Evolutionary conservation across 257 asterid genomes (phyloP).

Genomic region (Ilex asprella): DNA sequence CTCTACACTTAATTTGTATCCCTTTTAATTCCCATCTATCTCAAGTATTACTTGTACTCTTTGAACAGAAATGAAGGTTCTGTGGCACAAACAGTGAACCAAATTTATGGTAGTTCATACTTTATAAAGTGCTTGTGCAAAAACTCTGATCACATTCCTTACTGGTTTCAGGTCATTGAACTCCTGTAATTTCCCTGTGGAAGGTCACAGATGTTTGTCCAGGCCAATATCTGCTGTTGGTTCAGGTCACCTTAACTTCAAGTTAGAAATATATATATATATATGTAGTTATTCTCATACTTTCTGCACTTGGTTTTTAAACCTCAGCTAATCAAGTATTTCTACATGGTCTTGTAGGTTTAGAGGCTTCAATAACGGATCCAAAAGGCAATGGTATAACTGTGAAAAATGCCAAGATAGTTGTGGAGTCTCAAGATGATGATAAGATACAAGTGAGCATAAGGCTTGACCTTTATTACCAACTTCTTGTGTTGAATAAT

Average conservation of each 20-base stretch:
- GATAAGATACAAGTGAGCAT: conserved; percentile 58
- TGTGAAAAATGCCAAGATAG: conserved; percentile 42
- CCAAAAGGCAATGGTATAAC: conserved; percentile 25
- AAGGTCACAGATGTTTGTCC: conserved; percentile 15
- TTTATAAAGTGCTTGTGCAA: conserved; percentile 9
- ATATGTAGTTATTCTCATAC: background rate
- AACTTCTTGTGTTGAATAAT: background rate
- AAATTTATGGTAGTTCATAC: conserved; percentile 3
- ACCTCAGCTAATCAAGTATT: background rate
- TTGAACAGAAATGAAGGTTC: too few species aligned
- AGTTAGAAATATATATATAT: conserved; percentile 5
- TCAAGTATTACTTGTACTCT: too few species aligned
- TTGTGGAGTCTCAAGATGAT: conserved; percentile 49
- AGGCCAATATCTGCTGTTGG: conserved; percentile 43
- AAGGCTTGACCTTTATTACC: conserved; percentile 8
- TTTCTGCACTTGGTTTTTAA: background rate
- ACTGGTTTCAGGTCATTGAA: conserved; percentile 27
- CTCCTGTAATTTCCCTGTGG: conserved; percentile 24
- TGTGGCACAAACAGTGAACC: too few species aligned
- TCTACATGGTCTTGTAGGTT: conserved; percentile 22
- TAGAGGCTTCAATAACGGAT: conserved; percentile 47
- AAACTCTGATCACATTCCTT: conserved; percentile 6
- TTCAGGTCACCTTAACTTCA: conserved; percentile 30
- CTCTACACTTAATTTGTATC: too few species aligned
- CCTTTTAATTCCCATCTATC: too few species aligned